Evolutionary conservation across 2,329 filamentous ascomycete species (phyloP), one percentile per base, ranked within the genome.

Genomic region (Grosmannia huntii): DNA sequence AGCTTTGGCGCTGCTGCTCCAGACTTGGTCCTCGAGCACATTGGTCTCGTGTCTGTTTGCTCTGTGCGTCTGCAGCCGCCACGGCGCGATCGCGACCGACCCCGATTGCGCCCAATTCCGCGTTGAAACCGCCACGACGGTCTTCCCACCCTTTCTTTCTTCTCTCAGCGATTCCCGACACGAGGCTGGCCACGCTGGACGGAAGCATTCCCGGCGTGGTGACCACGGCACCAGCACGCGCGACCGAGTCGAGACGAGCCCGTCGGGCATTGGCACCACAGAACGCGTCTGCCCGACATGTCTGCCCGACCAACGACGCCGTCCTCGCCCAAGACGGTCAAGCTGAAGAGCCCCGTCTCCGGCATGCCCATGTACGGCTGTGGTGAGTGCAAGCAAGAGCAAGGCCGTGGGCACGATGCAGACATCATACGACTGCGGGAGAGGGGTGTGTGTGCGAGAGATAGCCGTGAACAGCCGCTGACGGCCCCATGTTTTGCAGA

Each of bases 341-440:
- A 80, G 70, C 73, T 85, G 68, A 85, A 84, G 66, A 74, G 76
- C 11, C 78, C 82, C 4, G 73, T 76, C 14, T 76, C 80, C 16
- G 83, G 83, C 21, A 76, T 75, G 57, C 82, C 83, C 51, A 72
- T 83, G 65, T 86, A 80, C 65, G 83, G 83, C 60, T 86, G 83
- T 70, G 81, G 83, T 85, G 73, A 66, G 81, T 63, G 4, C 4
- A 27, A 33, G 31, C 9, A 73, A 66, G 81, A 63, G 4, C 4
- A 27, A 33, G 31, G 2, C 6, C 31, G 9, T 33, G 31, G 31
- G 31, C 31, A 33, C 31, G 31, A 33, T 33, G 31, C 31, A 33
- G 31, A 33, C 31, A 33, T 33, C 31, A 7, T 33, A 33, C 31
- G 31, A 33, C 31, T 33, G 31, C 31, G 5, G 38, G 41, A 41